These are phyloP conservation scores for Fraxinus ornus DNA, from an alignment of 305 asterid species.

Conservation along the genomic window DNA sequence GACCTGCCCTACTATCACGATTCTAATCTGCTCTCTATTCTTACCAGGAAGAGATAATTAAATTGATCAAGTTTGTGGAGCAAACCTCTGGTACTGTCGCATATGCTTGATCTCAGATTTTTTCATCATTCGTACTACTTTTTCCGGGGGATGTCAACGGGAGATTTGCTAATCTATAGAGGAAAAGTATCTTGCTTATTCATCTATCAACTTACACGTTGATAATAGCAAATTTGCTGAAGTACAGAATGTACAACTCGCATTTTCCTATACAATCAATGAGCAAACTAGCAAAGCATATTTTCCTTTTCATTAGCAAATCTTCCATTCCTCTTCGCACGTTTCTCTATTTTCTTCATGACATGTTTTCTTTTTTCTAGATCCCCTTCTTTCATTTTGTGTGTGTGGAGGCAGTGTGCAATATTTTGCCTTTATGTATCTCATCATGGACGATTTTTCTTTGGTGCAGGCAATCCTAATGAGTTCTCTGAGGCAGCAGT, in stretches of 20 bases:
- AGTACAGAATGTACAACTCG: background rate
- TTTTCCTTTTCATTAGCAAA: background rate
- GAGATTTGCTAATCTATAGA: background rate
- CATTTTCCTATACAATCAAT: background rate
- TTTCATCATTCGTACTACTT: conserved; percentile 8
- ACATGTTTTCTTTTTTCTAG: background rate
- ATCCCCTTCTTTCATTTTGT: background rate
- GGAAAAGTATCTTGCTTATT: background rate
- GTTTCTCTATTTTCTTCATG: background rate
- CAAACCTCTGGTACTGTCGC: conserved; percentile 61
- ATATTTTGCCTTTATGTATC: conserved; percentile 10
- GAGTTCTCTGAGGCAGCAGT: conserved; percentile 53
- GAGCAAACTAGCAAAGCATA: background rate
- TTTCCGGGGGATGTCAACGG: background rate
- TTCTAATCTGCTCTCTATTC: conserved; percentile 30
- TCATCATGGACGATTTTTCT: conserved; percentile 4
- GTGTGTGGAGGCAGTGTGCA: background rate
- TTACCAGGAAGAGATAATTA: conserved; percentile 74
- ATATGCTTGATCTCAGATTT: background rate
- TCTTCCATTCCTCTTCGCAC: background rate
- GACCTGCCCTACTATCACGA: conserved; percentile 7
- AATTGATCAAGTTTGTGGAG: conserved; percentile 69
- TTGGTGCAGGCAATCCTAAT: conserved; percentile 43
- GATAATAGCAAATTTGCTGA: background rate
- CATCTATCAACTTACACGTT: background rate